phyloP scores from a whole-genome alignment of 129 eudicot genomes.

The Glebionis coronaria region DNA sequence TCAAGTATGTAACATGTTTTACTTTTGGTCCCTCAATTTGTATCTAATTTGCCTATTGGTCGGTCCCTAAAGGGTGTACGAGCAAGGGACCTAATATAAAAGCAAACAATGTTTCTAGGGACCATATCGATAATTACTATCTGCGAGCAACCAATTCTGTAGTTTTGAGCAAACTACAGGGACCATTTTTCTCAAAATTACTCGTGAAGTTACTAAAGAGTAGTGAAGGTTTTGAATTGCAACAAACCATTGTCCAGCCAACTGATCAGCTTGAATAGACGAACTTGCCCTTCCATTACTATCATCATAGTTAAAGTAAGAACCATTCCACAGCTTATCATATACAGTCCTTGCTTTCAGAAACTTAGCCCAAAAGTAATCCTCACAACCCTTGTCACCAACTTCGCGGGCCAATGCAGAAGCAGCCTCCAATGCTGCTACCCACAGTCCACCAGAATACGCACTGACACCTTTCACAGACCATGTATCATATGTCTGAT shows the following conservation, averaged over 20 bases:
- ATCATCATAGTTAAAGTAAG: slow-evolving; percentile 74
- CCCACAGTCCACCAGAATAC: slow-evolving; percentile 96
- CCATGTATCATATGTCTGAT: slow-evolving; percentile 98
- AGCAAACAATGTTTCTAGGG: no score
- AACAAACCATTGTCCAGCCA: slow-evolving; percentile 95
- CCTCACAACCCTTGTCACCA: slow-evolving; percentile 79
- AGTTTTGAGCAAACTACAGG: no score
- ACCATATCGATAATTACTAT: no score
- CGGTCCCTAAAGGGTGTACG: no score
- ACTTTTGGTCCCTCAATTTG: no score
- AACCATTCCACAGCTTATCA: slow-evolving; percentile 88
- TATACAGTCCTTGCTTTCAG: slow-evolving; percentile 74
- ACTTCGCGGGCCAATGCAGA: slow-evolving; percentile 76
- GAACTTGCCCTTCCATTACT: slow-evolving; percentile 70
- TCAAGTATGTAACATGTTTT: no score
- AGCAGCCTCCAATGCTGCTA: slow-evolving; percentile 94
- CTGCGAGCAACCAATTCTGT: no score
- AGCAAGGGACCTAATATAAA: no score
- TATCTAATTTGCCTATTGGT: no score
- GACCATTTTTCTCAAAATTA: no score
- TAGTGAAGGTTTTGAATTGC: neutral
- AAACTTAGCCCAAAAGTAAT: slow-evolving; percentile 78
- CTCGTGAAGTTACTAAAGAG: neutral
- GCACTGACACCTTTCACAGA: slow-evolving; percentile 89
- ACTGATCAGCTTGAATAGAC: slow-evolving; percentile 94